Evolutionary conservation across 345 rosid species (phyloP).

Genomic region (Hibiscus mutabilis): DNA sequence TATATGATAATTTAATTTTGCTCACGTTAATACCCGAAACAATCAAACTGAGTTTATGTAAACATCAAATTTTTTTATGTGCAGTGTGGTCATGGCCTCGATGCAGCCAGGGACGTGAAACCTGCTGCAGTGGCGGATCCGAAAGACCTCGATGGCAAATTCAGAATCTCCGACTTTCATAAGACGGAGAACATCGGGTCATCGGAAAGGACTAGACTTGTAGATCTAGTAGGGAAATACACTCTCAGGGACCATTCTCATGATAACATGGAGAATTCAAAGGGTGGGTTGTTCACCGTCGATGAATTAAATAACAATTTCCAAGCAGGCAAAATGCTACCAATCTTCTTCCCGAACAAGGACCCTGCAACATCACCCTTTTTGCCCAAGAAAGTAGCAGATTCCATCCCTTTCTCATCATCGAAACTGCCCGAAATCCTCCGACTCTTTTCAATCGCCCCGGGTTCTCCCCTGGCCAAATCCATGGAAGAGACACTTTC

Average conservation of each 20-base stretch:
- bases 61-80: background rate
- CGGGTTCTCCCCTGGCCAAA: slow-evolving; percentile 26
- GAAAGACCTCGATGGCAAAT: background rate
- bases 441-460: slow-evolving; percentile 22
- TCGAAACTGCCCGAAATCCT: slow-evolving; percentile 23
- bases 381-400: slow-evolving; percentile 23
- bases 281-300: background rate
- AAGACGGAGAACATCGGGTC: background rate
- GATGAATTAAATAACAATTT: slow-evolving; percentile 15
- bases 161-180: background rate
- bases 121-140: background rate
- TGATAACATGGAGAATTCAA: slow-evolving; percentile 2
- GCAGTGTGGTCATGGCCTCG: background rate
- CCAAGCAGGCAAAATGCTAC: slow-evolving; percentile 17
- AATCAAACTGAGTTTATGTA: background rate
- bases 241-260: background rate
- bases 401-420: slow-evolving; percentile 18
- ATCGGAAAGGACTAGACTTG: background rate
- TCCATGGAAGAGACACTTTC: slow-evolving; percentile 30
- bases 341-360: slow-evolving; percentile 26
- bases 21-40: no score
- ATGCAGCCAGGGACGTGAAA: background rate
- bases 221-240: background rate
- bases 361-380: slow-evolving; percentile 27
- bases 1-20: no score